A percentile compares a stretch with the other conserved stretches of the same genome.
Evolutionary conservation across 768 basidiomycete genomes (phyloP).

Genomic region (Asterophora parasitica): DNA sequence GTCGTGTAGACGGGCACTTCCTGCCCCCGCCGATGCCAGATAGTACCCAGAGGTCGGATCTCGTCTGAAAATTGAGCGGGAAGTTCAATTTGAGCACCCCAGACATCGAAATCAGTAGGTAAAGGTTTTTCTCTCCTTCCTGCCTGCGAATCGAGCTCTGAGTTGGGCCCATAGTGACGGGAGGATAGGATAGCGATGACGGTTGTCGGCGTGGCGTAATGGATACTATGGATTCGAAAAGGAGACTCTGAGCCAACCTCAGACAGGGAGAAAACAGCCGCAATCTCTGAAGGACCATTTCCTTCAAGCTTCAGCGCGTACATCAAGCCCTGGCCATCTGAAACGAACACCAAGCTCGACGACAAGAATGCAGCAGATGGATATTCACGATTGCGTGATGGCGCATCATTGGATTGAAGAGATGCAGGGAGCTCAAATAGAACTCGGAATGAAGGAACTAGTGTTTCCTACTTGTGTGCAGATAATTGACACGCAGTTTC

Average conservation of each 20-base stretch:
- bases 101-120: slow-evolving; percentile 55
- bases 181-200: slow-evolving; percentile 57
- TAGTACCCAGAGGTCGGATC: slow-evolving; percentile 39
- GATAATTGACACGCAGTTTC: slow-evolving; percentile 7
- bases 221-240: slow-evolving; percentile 26
- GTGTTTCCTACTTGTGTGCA: slow-evolving; percentile 42
- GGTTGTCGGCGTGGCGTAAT: slow-evolving; percentile 29
- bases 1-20: slow-evolving; percentile 61
- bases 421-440: slow-evolving; percentile 59
- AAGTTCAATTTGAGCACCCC: slow-evolving; percentile 51
- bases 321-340: slow-evolving; percentile 68
- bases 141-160: slow-evolving; percentile 13
- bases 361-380: slow-evolving; percentile 63
- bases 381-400: slow-evolving; percentile 58
- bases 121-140: slow-evolving; percentile 23
- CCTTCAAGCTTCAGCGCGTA: slow-evolving; percentile 51
- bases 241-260: slow-evolving; percentile 32
- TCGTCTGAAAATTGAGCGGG: slow-evolving; percentile 30
- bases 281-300: slow-evolving; percentile 34
- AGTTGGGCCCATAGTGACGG: slow-evolving; percentile 33
- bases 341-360: slow-evolving; percentile 43
- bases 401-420: slow-evolving; percentile 35
- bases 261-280: slow-evolving; percentile 52
- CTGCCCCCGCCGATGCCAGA: slow-evolving; percentile 68
- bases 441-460: slow-evolving; percentile 46